Evolutionary conservation across 1,139 yeast species (phyloP), one percentile per base, ranked within the genome.

Genomic region (Yamadazyma blattariae): DNA sequence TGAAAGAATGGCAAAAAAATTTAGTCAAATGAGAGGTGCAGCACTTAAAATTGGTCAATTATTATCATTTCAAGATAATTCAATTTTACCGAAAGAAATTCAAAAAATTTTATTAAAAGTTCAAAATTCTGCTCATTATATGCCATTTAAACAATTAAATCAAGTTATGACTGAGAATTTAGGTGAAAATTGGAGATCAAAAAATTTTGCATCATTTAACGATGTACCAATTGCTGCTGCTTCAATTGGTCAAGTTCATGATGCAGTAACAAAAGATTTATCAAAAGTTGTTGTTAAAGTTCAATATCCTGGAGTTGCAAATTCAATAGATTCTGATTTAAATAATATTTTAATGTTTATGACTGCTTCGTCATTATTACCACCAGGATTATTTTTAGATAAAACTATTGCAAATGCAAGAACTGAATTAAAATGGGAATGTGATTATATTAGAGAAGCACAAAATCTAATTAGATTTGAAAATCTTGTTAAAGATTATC

Each of bases 231-330:
- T 92, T 40, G 98, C 98, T 1, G 97, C 98, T 3, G 98, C 98
- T 1, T 87, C 96, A 4, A 92, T 92, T 49, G 97, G 98, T 3
- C 97, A 92, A 59, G 98, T 92, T 3, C 98, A 92, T 60, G 73
- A 71, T 31, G 98, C 96, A 1, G 81, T 77, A 9, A 70, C 95
- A 15, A 67, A 64, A 35, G 78, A 75, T 23, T 74, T 77, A 43
- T 63, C 76, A n/a, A 77, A 78, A 22, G 96, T 90, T 20, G 98
- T 95, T n/a, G 95, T 92, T 11, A 92, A 92, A 55, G 89, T 92
- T 4, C 99, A 92, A 57, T 92, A 92, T 52, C 99, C 99, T 0
- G 98, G 98, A n/a, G 97, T 92, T 10, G 94, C 85, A 16, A 80
- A 84, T 45, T 82, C 95, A 10, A 94, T 92, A 50, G 97, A 92